phyloP scores from a whole-genome alignment of 2,329 filamentous ascomycete species.

The Alternaria metachromatica region DNA sequence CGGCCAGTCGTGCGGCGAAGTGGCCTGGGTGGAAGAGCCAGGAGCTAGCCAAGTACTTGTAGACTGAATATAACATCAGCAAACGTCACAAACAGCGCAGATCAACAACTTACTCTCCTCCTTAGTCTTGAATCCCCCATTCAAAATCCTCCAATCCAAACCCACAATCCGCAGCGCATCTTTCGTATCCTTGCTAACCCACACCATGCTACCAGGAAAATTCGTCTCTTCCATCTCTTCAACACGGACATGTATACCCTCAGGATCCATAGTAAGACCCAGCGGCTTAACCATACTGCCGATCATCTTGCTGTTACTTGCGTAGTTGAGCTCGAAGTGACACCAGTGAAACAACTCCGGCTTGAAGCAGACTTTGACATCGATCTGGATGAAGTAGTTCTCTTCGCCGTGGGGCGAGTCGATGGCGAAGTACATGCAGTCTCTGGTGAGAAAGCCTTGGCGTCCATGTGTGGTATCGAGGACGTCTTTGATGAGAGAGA shows the following conservation, averaged over 20 bases:
- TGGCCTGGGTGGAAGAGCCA: slow-evolving; percentile 37
- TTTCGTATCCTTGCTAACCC: slow-evolving; percentile 26
- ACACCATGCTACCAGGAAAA: slow-evolving; percentile 29
- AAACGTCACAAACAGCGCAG: not conserved
- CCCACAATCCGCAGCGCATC: slow-evolving; percentile 26
- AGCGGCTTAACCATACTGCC: slow-evolving; percentile 36
- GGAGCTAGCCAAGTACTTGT: slow-evolving; percentile 23
- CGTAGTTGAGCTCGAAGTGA: slow-evolving; percentile 30
- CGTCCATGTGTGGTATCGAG: slow-evolving; percentile 26
- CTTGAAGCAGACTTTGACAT: slow-evolving; percentile 33
- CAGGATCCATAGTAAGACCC: slow-evolving; percentile 30
- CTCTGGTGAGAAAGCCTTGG: slow-evolving; percentile 17
- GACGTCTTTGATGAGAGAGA: slow-evolving; percentile 20
- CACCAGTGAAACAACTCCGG: slow-evolving; percentile 28
- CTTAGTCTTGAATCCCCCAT: slow-evolving; percentile 20
- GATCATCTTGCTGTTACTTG: slow-evolving; percentile 31
- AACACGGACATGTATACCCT: slow-evolving; percentile 34
- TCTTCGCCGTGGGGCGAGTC: slow-evolving; percentile 4
- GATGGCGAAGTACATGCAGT: slow-evolving; percentile 36
- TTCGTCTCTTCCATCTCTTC: slow-evolving; percentile 33
- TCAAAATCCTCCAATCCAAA: slow-evolving; percentile 27
- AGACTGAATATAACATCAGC: slow-evolving; percentile 22
- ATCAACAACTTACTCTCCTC: slow-evolving; percentile 27
- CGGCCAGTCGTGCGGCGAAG: slow-evolving; percentile 26
- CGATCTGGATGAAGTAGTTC: slow-evolving; percentile 31